phyloP scores from a whole-genome alignment of 176 grass and related monocot genomes.

The Luzula sylvatica region DNA sequence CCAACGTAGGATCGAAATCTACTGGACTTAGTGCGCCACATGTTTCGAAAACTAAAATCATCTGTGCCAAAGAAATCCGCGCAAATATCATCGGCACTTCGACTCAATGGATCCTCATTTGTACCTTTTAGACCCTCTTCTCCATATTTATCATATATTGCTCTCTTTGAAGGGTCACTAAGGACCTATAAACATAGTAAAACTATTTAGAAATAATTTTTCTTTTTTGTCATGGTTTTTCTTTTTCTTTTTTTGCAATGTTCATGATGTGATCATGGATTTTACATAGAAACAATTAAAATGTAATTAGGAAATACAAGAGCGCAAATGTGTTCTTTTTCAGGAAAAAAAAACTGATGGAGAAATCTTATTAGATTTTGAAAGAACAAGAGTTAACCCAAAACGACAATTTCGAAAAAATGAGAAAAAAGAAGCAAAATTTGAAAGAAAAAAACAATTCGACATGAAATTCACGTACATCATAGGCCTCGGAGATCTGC shows the following conservation, averaged over 20 bases:
- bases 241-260: too few species aligned
- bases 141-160: slow-evolving; percentile 60
- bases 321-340: slow-evolving; percentile 16
- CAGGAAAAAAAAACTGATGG: too few species aligned
- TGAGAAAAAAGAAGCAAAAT: not conserved
- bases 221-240: too few species aligned
- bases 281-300: too few species aligned
- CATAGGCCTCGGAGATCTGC: slow-evolving; percentile 52
- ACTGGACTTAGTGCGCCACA: slow-evolving; percentile 33
- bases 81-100: slow-evolving; percentile 24
- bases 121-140: slow-evolving; percentile 73
- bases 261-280: too few species aligned
- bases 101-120: slow-evolving; percentile 46
- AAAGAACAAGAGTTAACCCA: too few species aligned
- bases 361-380: too few species aligned
- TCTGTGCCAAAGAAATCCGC: slow-evolving; percentile 34
- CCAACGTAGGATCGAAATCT: too few species aligned
- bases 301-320: too few species aligned
- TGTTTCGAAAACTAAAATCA: slow-evolving; percentile 43
- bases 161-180: slow-evolving; percentile 56
- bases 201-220: too few species aligned
- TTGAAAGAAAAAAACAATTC: not conserved
- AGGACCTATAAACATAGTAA: slow-evolving; percentile 34
- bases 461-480: slow-evolving; percentile 9
- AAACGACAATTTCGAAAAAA: too few species aligned